These are phyloP conservation scores for Alisma plantagoaquatica DNA, from an alignment of 106 monocot genomes.

Conservation along the genomic window DNA sequence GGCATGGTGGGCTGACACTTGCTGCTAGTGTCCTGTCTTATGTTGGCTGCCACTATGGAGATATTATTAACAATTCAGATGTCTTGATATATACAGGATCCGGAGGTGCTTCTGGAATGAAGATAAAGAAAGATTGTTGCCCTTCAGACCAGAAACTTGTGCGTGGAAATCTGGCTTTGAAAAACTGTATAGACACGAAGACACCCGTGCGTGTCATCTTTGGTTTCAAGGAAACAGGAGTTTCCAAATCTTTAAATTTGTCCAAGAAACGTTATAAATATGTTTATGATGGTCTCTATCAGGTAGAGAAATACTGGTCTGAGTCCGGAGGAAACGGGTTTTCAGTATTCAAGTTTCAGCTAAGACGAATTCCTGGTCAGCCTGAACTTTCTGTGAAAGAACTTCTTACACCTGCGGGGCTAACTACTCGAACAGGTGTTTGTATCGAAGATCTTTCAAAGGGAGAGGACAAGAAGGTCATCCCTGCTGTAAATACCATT, in stretches of 20 bases:
- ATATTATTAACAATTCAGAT: not conserved
- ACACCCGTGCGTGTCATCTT: not conserved
- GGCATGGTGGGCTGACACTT: not conserved
- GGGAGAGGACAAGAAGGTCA: conserved; percentile 49
- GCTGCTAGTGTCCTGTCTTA: not conserved
- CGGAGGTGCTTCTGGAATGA: not conserved
- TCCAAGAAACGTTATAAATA: not conserved
- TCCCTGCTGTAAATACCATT: conserved; percentile 53
- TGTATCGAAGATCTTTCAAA: conserved; percentile 50
- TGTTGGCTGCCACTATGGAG: not conserved
- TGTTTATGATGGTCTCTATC: not conserved
- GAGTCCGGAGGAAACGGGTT: not conserved
- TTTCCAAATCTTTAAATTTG: not conserved
- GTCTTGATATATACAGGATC: not conserved
- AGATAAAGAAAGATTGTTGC: too few relatives aligned
- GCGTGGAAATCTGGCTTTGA: not conserved
- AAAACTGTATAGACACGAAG: not conserved
- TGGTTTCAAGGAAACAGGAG: not conserved
- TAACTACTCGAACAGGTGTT: conserved; percentile 33
- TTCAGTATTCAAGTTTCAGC: not conserved
- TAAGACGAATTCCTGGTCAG: not conserved
- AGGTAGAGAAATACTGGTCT: not conserved
- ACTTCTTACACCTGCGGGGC: not conserved
- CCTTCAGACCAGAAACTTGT: not conserved
- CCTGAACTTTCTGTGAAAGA: not conserved